A percentile compares a stretch with the other conserved stretches of the same genome.
Evolutionary conservation across 345 rosid species (phyloP).

Genomic region (Raphanus raphanistrum): DNA sequence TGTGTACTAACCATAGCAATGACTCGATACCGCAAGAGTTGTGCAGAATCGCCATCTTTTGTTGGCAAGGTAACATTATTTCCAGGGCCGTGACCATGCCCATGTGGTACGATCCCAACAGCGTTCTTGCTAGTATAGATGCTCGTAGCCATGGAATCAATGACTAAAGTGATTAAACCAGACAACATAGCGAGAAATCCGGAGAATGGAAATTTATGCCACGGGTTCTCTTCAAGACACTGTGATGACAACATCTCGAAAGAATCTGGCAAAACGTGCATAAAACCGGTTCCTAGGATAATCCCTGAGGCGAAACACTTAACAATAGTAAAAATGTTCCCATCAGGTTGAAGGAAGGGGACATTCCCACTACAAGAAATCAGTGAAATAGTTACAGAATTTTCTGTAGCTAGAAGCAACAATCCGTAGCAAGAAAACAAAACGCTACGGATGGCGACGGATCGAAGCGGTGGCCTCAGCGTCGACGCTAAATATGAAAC

Average conservation of each 20-base stretch:
- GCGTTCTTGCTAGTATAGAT: neutral
- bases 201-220: conserved; percentile 82
- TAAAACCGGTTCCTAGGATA: conserved; percentile 80
- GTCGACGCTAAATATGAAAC: too few relatives aligned
- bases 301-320: conserved; percentile 77
- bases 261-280: conserved; percentile 91
- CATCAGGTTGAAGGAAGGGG: conserved; percentile 62
- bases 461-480: too few relatives aligned
- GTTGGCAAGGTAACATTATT: conserved; percentile 19
- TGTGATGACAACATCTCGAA: conserved; percentile 60
- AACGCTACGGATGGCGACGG: too few relatives aligned
- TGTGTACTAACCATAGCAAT: conserved; percentile 57
- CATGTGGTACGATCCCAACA: conserved; percentile 31
- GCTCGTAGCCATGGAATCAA: conserved; percentile 56
- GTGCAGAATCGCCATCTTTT: conserved; percentile 34
- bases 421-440: too few relatives aligned
- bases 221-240: conserved; percentile 64
- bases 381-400: too few relatives aligned
- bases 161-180: conserved; percentile 53
- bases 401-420: too few relatives aligned
- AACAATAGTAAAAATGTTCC: conserved; percentile 51
- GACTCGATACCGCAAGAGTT: conserved; percentile 59
- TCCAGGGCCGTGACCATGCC: conserved; percentile 21
- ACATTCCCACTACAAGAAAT: conserved; percentile 27
- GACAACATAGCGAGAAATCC: conserved; percentile 84